Evolutionary conservation across 441 rosid genomes (phyloP).

Genomic region (Populus hybrid): DNA sequence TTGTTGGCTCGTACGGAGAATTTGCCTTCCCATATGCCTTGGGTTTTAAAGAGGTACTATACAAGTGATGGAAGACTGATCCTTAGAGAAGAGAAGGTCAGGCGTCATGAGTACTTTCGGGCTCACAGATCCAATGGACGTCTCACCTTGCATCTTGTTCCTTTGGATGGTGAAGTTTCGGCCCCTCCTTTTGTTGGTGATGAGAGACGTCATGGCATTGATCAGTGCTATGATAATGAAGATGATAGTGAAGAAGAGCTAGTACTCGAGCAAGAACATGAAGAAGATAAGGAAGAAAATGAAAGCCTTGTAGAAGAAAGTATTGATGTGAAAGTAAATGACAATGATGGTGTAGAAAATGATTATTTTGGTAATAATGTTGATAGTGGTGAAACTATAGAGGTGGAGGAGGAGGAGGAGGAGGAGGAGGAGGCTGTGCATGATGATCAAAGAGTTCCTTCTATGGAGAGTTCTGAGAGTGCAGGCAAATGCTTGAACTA

Average conservation of each 20-base stretch:
- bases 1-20: slow-evolving; percentile 47
- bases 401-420: slow-evolving; percentile 5
- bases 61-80: slow-evolving; percentile 57
- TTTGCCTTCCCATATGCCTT: slow-evolving; percentile 42
- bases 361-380: not conserved
- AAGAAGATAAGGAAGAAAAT: slow-evolving; percentile 6
- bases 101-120: slow-evolving; percentile 46
- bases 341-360: not conserved
- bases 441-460: slow-evolving; percentile 22
- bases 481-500: slow-evolving; percentile 48
- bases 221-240: not conserved
- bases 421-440: not conserved
- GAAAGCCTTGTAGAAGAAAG: not conserved
- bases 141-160: slow-evolving; percentile 49
- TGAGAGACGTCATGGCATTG: not conserved
- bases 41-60: slow-evolving; percentile 45
- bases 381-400: not conserved
- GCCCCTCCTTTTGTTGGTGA: not conserved
- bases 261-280: not conserved
- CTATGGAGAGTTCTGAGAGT: slow-evolving; percentile 23
- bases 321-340: slow-evolving; percentile 4
- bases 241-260: not conserved
- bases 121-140: slow-evolving; percentile 51
- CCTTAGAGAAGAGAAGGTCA: slow-evolving; percentile 45
- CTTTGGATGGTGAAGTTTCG: slow-evolving; percentile 28